A percentile compares a stretch with the other conserved stretches of the same genome.
Conservation (phyloP, 352 stramenopile genomes). For the Pythium vanterpoolii region DNA sequence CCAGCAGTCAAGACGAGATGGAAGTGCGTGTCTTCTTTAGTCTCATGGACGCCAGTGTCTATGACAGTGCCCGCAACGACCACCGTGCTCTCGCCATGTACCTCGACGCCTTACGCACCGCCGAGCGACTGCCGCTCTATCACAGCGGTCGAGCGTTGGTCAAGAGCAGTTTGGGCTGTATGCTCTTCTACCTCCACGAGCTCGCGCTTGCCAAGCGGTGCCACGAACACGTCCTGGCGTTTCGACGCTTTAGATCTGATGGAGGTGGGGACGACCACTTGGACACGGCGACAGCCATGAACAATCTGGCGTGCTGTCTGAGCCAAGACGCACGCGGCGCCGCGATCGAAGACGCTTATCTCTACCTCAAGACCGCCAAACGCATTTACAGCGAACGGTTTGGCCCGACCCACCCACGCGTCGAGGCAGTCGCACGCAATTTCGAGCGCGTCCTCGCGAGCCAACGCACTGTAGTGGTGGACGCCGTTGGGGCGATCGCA, state of each 20-base stretch:
- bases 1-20: constrained; percentile 10
- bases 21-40: constrained; percentile 56
- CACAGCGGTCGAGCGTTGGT: constrained; percentile 39
- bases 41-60: constrained; percentile 45
- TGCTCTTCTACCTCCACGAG: constrained; percentile 56
- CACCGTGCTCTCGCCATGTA: constrained; percentile 46
- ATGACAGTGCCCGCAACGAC: constrained; percentile 54
- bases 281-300: constrained; percentile 69
- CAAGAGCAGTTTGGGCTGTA: constrained; percentile 49
- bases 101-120: constrained; percentile 43
- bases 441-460: constrained; percentile 38
- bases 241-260: constrained; percentile 31
- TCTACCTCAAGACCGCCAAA: constrained; percentile 50
- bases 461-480: constrained; percentile 43
- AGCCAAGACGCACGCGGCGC: constrained; percentile 34
- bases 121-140: constrained; percentile 29
- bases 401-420: constrained; percentile 38
- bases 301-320: constrained; percentile 70
- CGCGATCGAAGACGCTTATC: constrained; percentile 47
- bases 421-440: constrained; percentile 43
- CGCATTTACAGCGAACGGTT: constrained; percentile 48
- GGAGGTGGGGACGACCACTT: constrained; percentile 35
- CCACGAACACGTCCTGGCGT: constrained; percentile 47
- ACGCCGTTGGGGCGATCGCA: constrained; percentile 35
- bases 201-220: constrained; percentile 44